Base-by-base conservation (phyloP, 2,329 filamentous ascomycete species). In the Colletotrichum sp. region DNA sequence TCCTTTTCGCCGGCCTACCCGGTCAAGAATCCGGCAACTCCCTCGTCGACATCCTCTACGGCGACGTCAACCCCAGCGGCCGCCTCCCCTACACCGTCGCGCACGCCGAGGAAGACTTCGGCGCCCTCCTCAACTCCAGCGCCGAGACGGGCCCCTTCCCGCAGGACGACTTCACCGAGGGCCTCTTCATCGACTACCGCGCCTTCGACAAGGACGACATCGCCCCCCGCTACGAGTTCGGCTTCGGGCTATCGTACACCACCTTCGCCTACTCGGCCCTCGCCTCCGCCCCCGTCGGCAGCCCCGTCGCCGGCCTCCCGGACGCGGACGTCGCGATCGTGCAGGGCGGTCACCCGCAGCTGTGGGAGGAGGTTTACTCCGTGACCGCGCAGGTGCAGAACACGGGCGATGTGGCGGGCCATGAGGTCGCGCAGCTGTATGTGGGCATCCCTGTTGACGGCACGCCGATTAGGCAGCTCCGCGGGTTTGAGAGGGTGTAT, bases 121-220 rank as follows among this genome's bases (percentile, higher is more conserved):
- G 94, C 3, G 90, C 91, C 3, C 85, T 91, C 26, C 90, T 94
- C 2, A 94, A 94, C 79, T 91, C 88, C 3, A 84, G 58, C 28
- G 58, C 12, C 12, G 58, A 63, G n/a, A 34, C 58, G n/a, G 58
- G 58, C 0, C 58, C 58, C 24, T 75, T 48, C 65, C 95, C 94
- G 1, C 94, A 96, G 82, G 94, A 96, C 79, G 91, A 95, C 81
- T 96, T 96, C 81, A 88, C 87, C 5, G 94, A 96, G 81, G 94
- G 94, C 0, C 85, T 96, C 0, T 94, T 94, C 81, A 91, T 96
- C 79, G 95, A 98, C 85, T 96, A 98, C 85, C 92, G 95, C 8
- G 89, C 95, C 81, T 97, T 97, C 80, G 95, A 97, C 86, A 93
- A 92, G 80, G 82, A 92, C 71, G 87, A 88, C 74, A 91, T 96